Base-by-base conservation (phyloP, 805 yeast species). In the Cyberlindnera xylosilytica region DNA sequence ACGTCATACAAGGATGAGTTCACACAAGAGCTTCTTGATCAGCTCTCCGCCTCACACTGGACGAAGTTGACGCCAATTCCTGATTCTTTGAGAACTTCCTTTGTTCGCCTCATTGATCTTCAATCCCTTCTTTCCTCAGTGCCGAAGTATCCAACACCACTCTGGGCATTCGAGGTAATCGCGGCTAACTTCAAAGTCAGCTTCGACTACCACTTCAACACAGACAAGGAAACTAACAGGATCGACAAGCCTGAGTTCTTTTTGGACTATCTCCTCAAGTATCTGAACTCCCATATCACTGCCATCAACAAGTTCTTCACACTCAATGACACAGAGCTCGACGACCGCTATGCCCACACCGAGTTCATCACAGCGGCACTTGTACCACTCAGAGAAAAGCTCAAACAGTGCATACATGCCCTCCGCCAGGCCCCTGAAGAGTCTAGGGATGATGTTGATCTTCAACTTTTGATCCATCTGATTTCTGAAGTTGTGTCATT, bases 191-290 rank as follows among this genome's bases (percentile, higher is more conserved):
- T 78, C 46, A 56, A 62, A 13, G 54, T 67, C 6, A 66, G 82
- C 38, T 79, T 79, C 54, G 65, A 73, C 30, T 79, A 70, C 57
- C 84, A 79, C 54, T 79, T 79, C 60, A 69, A 70, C 42, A 57
- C 63, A 5, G 56, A 62, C 30, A 66, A 57, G 41, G 73, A 69
- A 3, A 72, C 77, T 3, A 73, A 65, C 54, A 67, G 69, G 44
- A 60, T 70, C 41, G 72, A 68, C 31, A 70, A 66, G 46, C 79
- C 77, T 36, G 82, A 79, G 52, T 68, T 76, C 64, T 76, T 79
- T 24, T 68, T 76, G 46, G 63, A 62, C 17, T 79, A 69, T 46
- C 60, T 70, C n/a, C 72, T 74, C 49, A 68, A 66, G 28, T 77
- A 76, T 46, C 51, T 79, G 24, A 54, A 62, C 8, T 54, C 56